Conservation (phyloP, 169 alveolate species). For the Miamiensis avidus region DNA sequence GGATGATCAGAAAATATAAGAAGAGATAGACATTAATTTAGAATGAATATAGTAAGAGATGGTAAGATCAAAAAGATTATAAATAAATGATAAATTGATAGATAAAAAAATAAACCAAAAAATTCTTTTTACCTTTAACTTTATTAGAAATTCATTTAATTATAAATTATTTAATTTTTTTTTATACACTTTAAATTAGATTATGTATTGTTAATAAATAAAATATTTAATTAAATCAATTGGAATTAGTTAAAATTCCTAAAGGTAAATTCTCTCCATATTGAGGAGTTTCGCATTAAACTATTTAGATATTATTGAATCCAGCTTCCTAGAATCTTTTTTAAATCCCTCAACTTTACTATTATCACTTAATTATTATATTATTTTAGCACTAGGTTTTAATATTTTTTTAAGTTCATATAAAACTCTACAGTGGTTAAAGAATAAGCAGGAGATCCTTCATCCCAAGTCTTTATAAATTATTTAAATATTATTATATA, state of each 20-base stretch:
- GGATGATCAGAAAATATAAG: too few relatives aligned
- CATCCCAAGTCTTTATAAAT: background rate
- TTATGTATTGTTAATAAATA: too few relatives aligned
- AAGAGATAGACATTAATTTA: too few relatives aligned
- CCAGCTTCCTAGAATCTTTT: slow-evolving; percentile 16
- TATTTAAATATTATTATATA: too few relatives aligned
- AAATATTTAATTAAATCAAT: background rate
- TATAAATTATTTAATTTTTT: too few relatives aligned
- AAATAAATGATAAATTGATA: too few relatives aligned
- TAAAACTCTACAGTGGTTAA: slow-evolving; percentile 34
- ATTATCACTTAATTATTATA: slow-evolving; percentile 13
- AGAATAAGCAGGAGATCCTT: slow-evolving; percentile 19
- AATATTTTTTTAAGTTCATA: background rate
- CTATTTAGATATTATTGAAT: slow-evolving; percentile 8
- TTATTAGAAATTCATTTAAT: too few relatives aligned
- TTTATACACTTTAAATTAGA: too few relatives aligned
- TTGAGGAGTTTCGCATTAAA: slow-evolving; percentile 2
- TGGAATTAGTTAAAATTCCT: background rate
- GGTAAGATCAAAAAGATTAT: too few relatives aligned
- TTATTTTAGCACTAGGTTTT: slow-evolving; percentile 10
- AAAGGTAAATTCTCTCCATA: slow-evolving; percentile 37
- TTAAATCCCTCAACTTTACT: slow-evolving; percentile 6
- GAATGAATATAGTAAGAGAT: too few relatives aligned
- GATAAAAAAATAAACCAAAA: too few relatives aligned
- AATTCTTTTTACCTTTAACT: too few relatives aligned